These are phyloP conservation scores for Ceratobasidium sp. DNA, from an alignment of 1,284 basidiomycete species.

Conservation along the genomic window DNA sequence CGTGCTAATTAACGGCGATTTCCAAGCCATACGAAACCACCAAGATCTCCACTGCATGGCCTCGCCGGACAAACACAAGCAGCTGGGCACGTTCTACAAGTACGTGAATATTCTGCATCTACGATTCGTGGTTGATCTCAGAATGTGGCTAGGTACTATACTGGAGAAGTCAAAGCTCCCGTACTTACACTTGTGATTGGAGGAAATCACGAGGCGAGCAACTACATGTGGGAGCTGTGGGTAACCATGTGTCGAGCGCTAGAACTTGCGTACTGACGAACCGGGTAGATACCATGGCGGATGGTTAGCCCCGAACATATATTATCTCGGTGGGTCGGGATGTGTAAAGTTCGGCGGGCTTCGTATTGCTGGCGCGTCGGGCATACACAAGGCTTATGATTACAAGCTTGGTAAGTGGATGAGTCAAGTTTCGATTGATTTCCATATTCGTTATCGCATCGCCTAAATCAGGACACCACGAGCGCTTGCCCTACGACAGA, in stretches of 20 bases:
- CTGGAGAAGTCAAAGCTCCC: constrained; percentile 79
- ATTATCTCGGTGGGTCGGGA: constrained; percentile 93
- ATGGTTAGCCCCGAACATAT: constrained; percentile 96
- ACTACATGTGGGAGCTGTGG: constrained; percentile 95
- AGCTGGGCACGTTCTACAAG: constrained; percentile 85
- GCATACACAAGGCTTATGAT: constrained; percentile 88
- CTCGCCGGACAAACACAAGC: constrained; percentile 87
- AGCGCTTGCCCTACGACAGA: constrained; percentile 64
- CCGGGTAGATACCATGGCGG: constrained; percentile 84
- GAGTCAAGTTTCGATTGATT: constrained; percentile 36
- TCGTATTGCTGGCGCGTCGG: constrained; percentile 87
- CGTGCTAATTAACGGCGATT: constrained; percentile 93
- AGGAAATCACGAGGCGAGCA: constrained; percentile 97
- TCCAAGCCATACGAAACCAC: constrained; percentile 89
- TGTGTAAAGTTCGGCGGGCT: constrained; percentile 87
- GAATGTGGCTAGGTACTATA: constrained; percentile 74
- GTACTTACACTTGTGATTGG: constrained; percentile 94
- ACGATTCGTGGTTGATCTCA: neutral
- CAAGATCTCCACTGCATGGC: constrained; percentile 90
- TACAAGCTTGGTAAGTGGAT: constrained; percentile 71
- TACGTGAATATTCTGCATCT: constrained; percentile 53
- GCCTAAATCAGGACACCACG: constrained; percentile 63
- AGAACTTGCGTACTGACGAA: neutral
- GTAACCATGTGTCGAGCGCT: constrained; percentile 49
- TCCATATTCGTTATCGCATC: constrained; percentile 55